These are phyloP conservation scores for Singerocomus rubriflavus DNA, from an alignment of 1,284 basidiomycete genomes.

Conservation along the genomic window DNA sequence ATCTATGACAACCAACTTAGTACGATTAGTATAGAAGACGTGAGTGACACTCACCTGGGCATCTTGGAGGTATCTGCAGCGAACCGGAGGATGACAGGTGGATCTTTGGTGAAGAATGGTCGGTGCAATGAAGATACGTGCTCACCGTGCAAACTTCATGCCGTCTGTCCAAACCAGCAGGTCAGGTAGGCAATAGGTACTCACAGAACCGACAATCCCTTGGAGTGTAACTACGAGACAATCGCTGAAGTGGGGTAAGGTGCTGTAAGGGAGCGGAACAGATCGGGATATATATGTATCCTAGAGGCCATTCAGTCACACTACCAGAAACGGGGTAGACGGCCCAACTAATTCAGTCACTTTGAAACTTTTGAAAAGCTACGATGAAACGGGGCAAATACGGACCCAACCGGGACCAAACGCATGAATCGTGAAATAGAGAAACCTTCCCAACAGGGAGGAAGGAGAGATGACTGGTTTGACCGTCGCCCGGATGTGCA, in stretches of 20 bases:
- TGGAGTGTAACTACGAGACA: not conserved
- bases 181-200: not conserved
- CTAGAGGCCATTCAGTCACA: not conserved
- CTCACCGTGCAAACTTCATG: slow-evolving; percentile 60
- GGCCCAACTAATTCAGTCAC: slow-evolving; percentile 4
- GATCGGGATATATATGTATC: slow-evolving; percentile 14
- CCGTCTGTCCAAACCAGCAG: not conserved
- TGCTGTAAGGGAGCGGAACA: slow-evolving; percentile 10
- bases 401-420: not conserved
- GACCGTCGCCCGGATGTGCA: not conserved
- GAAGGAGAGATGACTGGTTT: not conserved
- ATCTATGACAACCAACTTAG: slow-evolving; percentile 41
- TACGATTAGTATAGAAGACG: not conserved
- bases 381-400: slow-evolving; percentile 1
- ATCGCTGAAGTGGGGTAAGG: not conserved
- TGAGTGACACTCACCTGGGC: slow-evolving; percentile 50
- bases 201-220: not conserved
- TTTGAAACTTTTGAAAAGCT: slow-evolving; percentile 16
- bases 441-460: slow-evolving; percentile 4
- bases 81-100: not conserved
- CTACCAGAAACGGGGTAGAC: not conserved
- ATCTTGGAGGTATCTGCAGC: slow-evolving; percentile 60
- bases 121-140: not conserved
- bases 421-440: not conserved
- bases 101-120: slow-evolving; percentile 7